phyloP scores from a whole-genome alignment of 2,329 filamentous ascomycete species.

The Penicillium sclerotiorum region DNA sequence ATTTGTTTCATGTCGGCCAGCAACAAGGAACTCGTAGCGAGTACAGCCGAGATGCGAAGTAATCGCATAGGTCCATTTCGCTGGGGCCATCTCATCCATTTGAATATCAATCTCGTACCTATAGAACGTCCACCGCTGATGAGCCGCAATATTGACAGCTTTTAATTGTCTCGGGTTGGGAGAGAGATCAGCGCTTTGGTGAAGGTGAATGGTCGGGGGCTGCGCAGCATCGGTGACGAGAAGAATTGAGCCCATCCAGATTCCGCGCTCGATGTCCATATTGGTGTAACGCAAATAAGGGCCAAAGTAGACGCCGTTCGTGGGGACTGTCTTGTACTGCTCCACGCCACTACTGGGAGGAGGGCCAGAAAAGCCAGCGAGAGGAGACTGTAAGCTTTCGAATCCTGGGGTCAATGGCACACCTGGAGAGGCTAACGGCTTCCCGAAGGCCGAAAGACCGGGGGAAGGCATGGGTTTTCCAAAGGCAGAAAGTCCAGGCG shows the following conservation, averaged over 20 bases:
- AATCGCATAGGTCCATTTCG: conserved; percentile 97
- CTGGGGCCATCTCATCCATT: conserved; percentile 77
- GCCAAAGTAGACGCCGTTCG: conserved; percentile 97
- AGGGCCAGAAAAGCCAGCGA: conserved; percentile 84
- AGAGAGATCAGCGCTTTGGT: conserved; percentile 85
- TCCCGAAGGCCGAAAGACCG: conserved; percentile 57
- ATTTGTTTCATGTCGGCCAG: conserved; percentile 82
- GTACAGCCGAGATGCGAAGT: conserved; percentile 96
- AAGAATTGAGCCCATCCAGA: conserved; percentile 92
- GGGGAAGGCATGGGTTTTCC: conserved; percentile 70
- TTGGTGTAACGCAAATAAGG: conserved; percentile 95
- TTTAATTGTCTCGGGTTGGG: conserved; percentile 89
- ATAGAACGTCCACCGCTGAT: conserved; percentile 95
- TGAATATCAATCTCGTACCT: conserved; percentile 87
- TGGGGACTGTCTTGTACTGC: conserved; percentile 89
- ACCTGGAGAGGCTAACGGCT: conserved; percentile 74
- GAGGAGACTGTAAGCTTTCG: conserved; percentile 78
- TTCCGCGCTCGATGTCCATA: conserved; percentile 88
- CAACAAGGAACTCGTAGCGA: conserved; percentile 95
- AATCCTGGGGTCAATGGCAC: conserved; percentile 82
- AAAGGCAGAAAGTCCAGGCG: conserved; percentile 64
- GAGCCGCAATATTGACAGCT: conserved; percentile 78
- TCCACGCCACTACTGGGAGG: conserved; percentile 87
- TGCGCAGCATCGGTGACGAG: conserved; percentile 89
- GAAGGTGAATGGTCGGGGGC: conserved; percentile 93